Evolutionary conservation across 768 basidiomycete species (phyloP).

Genomic region (Podaxis sp.): DNA sequence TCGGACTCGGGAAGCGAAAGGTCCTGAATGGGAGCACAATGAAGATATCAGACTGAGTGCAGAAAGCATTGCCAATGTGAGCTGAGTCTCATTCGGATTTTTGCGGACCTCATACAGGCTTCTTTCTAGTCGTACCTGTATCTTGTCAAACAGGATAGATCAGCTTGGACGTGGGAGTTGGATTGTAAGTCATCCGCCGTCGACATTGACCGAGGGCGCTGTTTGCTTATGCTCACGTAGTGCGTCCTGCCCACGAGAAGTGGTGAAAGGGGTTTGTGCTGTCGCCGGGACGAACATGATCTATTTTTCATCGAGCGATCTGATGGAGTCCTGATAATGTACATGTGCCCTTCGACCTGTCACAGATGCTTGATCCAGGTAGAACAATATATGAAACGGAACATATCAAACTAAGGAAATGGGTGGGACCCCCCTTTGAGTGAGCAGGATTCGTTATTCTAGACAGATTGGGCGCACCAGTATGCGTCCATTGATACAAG

Average conservation of each 20-base stretch:
- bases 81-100: constrained; percentile 17
- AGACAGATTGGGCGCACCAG: too few species aligned
- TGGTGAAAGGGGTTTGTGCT: constrained; percentile 30
- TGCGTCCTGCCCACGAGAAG: constrained; percentile 47
- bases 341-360: background rate
- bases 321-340: background rate
- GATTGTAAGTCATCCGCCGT: constrained; percentile 51
- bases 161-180: constrained; percentile 79
- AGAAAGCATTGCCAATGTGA: constrained; percentile 67
- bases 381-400: too few species aligned
- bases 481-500: too few species aligned
- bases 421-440: too few species aligned
- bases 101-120: too few species aligned
- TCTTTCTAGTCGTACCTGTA: constrained; percentile 59
- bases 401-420: too few species aligned
- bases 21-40: constrained; percentile 43
- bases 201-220: background rate
- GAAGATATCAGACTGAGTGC: constrained; percentile 53
- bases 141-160: constrained; percentile 67
- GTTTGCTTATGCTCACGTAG: constrained; percentile 20
- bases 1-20: constrained; percentile 12
- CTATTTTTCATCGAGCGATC: too few species aligned
- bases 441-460: too few species aligned
- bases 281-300: background rate
- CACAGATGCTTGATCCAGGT: background rate